Evolutionary conservation across 2,329 filamentous ascomycete genomes (phyloP), one percentile per base, ranked within the genome.

Genomic region (Neonectria ditissima): DNA sequence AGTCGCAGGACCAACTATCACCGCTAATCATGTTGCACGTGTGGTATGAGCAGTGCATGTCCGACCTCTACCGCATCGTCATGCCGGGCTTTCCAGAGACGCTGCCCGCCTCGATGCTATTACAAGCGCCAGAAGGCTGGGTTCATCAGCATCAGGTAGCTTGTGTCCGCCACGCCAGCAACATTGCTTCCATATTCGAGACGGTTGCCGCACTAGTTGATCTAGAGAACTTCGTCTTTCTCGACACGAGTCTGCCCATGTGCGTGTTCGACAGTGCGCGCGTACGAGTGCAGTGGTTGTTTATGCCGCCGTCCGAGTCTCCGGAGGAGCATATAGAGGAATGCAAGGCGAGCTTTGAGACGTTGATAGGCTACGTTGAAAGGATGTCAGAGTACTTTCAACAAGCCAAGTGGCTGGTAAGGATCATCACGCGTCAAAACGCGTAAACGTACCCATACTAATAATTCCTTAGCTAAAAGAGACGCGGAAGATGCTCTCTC

Each of bases 31-130:
- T 59, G 56, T 24, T 59, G 14, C 56, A 59, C 22, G 48, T 59
- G 20, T 59, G 56, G 56, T 52, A 53, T 37, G 56, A 59, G 11
- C 56, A 59, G 18, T 59, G 56, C 47, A 59, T 59, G 56, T 52
- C 56, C 16, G 56, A 59, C 13, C 39, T 59, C 20, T 59, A 59
- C 20, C 47, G 56, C 5, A 45, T 59, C 2, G 39, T 53, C 18
- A 59, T 59, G 56, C 56, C 56, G 8, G 48, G 56, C 2, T 59
- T 59, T 30, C 56, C 56, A 9, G 56, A 59, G 47, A 59, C 56
- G 3, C 47, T 59, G 30, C 56, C 47, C 4, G 18, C 2, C 16
- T 59, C 56, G 2, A 53, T 59, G 28, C 22, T 59, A 16, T 45
- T 28, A 16, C 6, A 59, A 13, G 56, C 56, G 4, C 56, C 56